phyloP scores from a whole-genome alignment of 2,329 filamentous ascomycete species.

The Neonectria neomacrospora region DNA sequence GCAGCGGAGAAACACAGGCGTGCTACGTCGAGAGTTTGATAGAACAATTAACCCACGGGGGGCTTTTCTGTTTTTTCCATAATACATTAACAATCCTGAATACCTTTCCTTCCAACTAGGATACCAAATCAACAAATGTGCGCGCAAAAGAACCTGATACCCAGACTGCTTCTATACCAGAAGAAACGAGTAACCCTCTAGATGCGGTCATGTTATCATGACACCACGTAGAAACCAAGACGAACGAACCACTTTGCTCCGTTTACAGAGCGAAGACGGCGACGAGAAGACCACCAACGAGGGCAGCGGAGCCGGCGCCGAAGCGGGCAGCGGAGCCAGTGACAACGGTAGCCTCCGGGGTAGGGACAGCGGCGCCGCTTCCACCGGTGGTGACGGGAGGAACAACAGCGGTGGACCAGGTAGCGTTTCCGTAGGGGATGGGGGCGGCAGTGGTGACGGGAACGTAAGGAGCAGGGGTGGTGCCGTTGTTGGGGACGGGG shows the following conservation, averaged over 20 bases:
- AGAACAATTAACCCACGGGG: constrained; percentile 43
- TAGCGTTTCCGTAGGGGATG: constrained; percentile 10
- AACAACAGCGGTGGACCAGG: constrained; percentile 37
- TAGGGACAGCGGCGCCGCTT: constrained; percentile 19
- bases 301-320: constrained; percentile 52
- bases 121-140: constrained; percentile 46
- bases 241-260: constrained; percentile 27
- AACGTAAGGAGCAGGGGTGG: constrained; percentile 18
- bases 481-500: constrained; percentile 12
- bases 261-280: constrained; percentile 58
- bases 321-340: constrained; percentile 45
- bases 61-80: constrained; percentile 45
- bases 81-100: constrained; percentile 48
- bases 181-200: constrained; percentile 45
- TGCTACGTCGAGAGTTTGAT: constrained; percentile 43
- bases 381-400: constrained; percentile 42
- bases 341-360: constrained; percentile 18
- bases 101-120: constrained; percentile 40
- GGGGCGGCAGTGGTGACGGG: constrained; percentile 31
- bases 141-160: constrained; percentile 43
- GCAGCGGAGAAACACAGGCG: constrained; percentile 41
- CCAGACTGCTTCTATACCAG: constrained; percentile 41
- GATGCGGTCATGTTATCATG: constrained; percentile 47
- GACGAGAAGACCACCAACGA: constrained; percentile 54
- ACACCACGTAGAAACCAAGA: constrained; percentile 42